A percentile compares a stretch with the other conserved stretches of the same genome.
Evolutionary conservation across 495 filamentous ascomycete genomes (phyloP).

Genomic region (Thermothielavioides terrestris): DNA sequence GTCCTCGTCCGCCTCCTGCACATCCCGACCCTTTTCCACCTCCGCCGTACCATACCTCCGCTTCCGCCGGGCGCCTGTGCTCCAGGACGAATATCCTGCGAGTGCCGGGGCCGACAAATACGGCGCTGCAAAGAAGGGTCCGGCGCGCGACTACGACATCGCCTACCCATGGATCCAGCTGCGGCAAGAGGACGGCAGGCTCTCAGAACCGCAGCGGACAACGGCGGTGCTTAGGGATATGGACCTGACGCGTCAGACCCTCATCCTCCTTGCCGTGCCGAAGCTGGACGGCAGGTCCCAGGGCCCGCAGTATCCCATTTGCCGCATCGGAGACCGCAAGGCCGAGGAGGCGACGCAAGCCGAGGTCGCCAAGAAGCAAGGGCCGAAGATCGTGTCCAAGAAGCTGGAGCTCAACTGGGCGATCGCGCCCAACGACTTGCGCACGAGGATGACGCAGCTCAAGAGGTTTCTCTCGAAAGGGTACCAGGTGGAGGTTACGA

Average conservation of each 20-base stretch:
- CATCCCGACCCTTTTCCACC: conserved; percentile 6
- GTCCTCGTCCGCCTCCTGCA: not conserved
- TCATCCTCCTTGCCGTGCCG: conserved; percentile 49
- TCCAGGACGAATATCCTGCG: no score
- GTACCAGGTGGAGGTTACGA: conserved; percentile 50
- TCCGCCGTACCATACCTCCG: not conserved
- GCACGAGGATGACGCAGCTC: conserved; percentile 51
- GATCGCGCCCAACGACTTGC: conserved; percentile 59
- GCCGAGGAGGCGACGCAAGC: conserved; percentile 19
- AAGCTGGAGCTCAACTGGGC: conserved; percentile 81
- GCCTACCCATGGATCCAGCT: conserved; percentile 42
- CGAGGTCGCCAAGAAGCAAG: conserved; percentile 18
- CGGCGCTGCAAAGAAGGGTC: not conserved
- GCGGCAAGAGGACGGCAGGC: conserved; percentile 41
- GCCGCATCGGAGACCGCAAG: conserved; percentile 52
- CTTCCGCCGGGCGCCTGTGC: not conserved
- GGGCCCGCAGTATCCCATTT: conserved; percentile 42
- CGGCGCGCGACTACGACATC: conserved; percentile 47
- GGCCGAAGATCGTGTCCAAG: conserved; percentile 30
- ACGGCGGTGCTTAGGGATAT: conserved; percentile 39
- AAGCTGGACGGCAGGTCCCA: not conserved
- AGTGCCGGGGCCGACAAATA: no score
- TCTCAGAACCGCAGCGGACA: conserved; percentile 39
- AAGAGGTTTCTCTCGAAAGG: conserved; percentile 56
- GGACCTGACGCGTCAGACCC: conserved; percentile 41